A percentile compares a stretch with the other conserved stretches of the same genome.
Evolutionary conservation across 768 basidiomycete species (phyloP).

Genomic region (Termitomyces sp.): DNA sequence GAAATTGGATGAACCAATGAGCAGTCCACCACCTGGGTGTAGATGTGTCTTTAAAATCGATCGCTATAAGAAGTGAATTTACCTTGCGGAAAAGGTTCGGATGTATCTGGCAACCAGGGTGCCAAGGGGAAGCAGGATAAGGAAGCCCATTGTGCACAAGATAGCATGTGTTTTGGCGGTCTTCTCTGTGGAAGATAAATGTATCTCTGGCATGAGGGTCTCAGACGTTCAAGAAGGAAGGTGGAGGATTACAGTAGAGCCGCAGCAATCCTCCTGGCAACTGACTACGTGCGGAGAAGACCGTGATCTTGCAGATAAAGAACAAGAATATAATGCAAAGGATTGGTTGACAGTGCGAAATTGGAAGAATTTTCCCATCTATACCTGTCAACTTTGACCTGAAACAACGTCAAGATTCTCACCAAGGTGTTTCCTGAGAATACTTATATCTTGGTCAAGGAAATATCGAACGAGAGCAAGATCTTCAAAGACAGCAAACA

Average conservation of each 20-base stretch:
- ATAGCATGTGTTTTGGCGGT: conserved; percentile 44
- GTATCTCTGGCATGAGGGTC: conserved; percentile 7
- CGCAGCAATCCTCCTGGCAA: neutral
- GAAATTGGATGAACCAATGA: conserved; percentile 46
- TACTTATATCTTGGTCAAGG: neutral
- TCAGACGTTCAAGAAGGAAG: neutral
- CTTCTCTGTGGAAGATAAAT: conserved; percentile 22
- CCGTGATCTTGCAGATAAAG: neutral
- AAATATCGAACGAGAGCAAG: neutral
- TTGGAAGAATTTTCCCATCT: conserved; percentile 9
- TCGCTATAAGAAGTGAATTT: conserved; percentile 14
- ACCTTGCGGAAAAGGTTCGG: conserved; percentile 45
- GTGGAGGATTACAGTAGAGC: neutral
- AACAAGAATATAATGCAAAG: conserved; percentile 2
- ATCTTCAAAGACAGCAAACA: neutral
- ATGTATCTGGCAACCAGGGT: conserved; percentile 48
- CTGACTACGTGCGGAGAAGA: neutral
- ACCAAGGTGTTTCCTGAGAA: neutral
- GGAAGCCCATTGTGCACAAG: conserved; percentile 40
- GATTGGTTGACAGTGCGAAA: conserved; percentile 7
- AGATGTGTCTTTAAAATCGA: neutral
- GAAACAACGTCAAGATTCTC: conserved; percentile 2
- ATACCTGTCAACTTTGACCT: neutral
- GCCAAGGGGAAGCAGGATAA: conserved; percentile 56
- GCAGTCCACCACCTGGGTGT: conserved; percentile 41